These are phyloP conservation scores for Volvariella surrecta DNA, from an alignment of 1,284 basidiomycete genomes.

Conservation along the genomic window DNA sequence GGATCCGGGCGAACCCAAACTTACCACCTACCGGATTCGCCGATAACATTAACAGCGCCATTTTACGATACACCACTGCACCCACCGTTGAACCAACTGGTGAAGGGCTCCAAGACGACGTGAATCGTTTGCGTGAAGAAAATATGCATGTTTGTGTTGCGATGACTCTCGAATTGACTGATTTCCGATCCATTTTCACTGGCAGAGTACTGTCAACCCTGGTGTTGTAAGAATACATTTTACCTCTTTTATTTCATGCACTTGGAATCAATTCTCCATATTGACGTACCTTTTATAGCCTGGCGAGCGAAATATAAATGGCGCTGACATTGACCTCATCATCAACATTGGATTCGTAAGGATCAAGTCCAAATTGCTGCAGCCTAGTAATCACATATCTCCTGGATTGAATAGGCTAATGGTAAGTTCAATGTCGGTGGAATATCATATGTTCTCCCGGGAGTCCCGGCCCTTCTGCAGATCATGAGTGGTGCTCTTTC, in stretches of 20 bases:
- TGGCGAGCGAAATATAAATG: constrained; percentile 10
- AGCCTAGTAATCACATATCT: constrained; percentile 8
- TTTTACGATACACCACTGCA: constrained; percentile 19
- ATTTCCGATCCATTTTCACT: background rate
- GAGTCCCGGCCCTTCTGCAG: constrained; percentile 28
- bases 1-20: constrained; percentile 23
- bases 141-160: too few species aligned
- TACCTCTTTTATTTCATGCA: too few species aligned
- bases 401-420: background rate
- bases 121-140: too few species aligned
- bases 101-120: constrained; percentile 30
- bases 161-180: background rate
- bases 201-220: background rate
- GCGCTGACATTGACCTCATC: constrained; percentile 24
- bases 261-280: too few species aligned
- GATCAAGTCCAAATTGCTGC: constrained; percentile 10
- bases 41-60: constrained; percentile 20
- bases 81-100: constrained; percentile 12
- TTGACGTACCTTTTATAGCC: background rate
- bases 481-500: constrained; percentile 25
- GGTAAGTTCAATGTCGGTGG: constrained; percentile 19
- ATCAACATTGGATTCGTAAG: constrained; percentile 18
- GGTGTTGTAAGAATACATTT: background rate
- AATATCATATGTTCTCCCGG: constrained; percentile 23
- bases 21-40: constrained; percentile 11